Evolutionary conservation across 257 asterid species (phyloP).

Genomic region (Fraxinus cuspidata): DNA sequence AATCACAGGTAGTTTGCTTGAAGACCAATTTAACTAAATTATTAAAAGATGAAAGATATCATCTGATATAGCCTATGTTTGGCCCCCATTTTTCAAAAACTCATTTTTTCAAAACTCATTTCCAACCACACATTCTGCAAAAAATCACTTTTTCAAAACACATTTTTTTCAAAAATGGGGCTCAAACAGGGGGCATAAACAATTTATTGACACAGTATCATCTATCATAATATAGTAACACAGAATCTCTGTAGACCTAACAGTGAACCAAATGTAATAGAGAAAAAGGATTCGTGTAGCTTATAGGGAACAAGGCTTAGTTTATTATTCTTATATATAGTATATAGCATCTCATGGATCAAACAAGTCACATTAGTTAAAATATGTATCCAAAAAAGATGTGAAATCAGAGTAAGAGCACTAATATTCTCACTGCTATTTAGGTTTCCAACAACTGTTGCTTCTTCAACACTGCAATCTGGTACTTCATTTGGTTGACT

Average conservation of each 20-base stretch:
- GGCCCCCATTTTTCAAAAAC: too few relatives aligned
- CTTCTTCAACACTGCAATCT: conserved; percentile 25
- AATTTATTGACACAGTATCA: neutral
- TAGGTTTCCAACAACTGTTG: conserved; percentile 18
- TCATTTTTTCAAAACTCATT: too few relatives aligned
- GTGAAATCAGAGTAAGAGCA: neutral
- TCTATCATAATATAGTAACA: neutral
- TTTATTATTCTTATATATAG: neutral
- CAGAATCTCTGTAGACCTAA: neutral
- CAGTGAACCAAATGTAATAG: neutral
- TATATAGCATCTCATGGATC: conserved; percentile 4
- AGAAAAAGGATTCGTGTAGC: neutral
- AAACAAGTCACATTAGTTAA: neutral
- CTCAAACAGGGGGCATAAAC: too few relatives aligned
- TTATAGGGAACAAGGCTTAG: neutral
- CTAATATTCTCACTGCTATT: conserved; percentile 19
- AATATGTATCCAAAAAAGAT: neutral
- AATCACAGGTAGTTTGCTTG: neutral
- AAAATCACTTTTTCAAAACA: too few relatives aligned
- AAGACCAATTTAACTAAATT: neutral
- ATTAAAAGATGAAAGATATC: neutral
- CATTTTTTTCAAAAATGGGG: too few relatives aligned
- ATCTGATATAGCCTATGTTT: neutral
- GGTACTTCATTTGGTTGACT: conserved; percentile 23
- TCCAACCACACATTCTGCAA: too few relatives aligned